Evolutionary conservation across 306 rosid genomes (phyloP).

Genomic region (Gynostemma pentaphyllum): DNA sequence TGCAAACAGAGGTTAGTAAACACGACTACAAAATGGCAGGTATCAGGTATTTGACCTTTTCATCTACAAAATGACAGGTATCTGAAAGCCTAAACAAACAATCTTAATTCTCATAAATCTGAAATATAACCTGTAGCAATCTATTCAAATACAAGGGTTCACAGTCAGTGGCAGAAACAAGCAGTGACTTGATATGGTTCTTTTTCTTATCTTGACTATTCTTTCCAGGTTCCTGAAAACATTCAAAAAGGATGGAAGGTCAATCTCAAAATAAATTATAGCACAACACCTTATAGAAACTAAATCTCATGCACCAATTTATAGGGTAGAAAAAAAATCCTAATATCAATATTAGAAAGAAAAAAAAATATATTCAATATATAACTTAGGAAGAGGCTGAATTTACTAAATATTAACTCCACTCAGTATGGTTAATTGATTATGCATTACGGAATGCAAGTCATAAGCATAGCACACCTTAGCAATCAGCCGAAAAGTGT

Average conservation of each 20-base stretch:
- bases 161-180: slow-evolving; percentile 86
- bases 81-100: too few relatives aligned
- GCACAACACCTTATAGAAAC: neutral
- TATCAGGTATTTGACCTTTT: too few relatives aligned
- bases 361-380: neutral
- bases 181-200: slow-evolving; percentile 71
- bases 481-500: slow-evolving; percentile 63
- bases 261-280: neutral
- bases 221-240: slow-evolving; percentile 76
- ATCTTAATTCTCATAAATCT: slow-evolving; percentile 9
- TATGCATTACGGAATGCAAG: neutral
- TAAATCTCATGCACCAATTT: neutral
- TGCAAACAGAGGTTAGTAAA: too few relatives aligned
- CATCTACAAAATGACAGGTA: too few relatives aligned
- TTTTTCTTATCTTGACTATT: slow-evolving; percentile 92
- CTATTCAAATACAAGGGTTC: slow-evolving; percentile 84
- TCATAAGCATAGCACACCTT: slow-evolving; percentile 32
- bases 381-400: neutral
- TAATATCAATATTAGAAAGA: neutral
- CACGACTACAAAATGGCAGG: too few relatives aligned
- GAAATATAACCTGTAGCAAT: slow-evolving; percentile 62
- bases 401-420: slow-evolving; percentile 1
- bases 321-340: neutral
- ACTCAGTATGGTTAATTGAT: neutral
- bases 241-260: slow-evolving; percentile 12